A percentile compares a stretch with the other conserved stretches of the same genome.
These are phyloP conservation scores for Podospora didyma DNA, from an alignment of 495 filamentous ascomycete genomes.

Conservation along the genomic window DNA sequence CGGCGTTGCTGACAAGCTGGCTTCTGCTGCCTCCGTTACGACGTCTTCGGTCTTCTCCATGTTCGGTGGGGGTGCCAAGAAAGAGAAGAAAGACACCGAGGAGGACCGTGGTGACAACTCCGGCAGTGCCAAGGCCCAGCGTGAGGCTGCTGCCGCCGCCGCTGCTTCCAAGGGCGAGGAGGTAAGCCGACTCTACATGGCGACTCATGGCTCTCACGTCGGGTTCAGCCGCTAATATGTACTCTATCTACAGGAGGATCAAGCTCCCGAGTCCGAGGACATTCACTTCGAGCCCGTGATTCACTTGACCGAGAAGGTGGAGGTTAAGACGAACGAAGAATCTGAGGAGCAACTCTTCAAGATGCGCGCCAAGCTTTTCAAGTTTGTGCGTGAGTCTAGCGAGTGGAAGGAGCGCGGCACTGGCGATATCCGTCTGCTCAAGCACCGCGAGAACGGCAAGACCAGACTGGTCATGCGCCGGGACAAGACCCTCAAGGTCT, in stretches of 20 bases:
- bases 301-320: slow-evolving; percentile 90
- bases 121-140: slow-evolving; percentile 81
- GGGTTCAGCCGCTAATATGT: slow-evolving; percentile 8
- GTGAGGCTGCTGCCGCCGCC: slow-evolving; percentile 59
- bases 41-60: slow-evolving; percentile 76
- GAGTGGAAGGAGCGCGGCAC: slow-evolving; percentile 99
- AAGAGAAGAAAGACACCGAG: slow-evolving; percentile 71
- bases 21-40: slow-evolving; percentile 25
- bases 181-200: slow-evolving; percentile 20
- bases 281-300: slow-evolving; percentile 97
- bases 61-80: slow-evolving; percentile 94
- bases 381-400: slow-evolving; percentile 81
- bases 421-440: slow-evolving; percentile 90
- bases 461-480: slow-evolving; percentile 96
- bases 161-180: slow-evolving; percentile 37
- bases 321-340: slow-evolving; percentile 98
- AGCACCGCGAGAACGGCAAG: slow-evolving; percentile 98
- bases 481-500: slow-evolving; percentile 99
- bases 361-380: slow-evolving; percentile 99
- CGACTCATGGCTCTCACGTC: not conserved
- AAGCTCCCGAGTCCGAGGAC: slow-evolving; percentile 77
- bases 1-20: not conserved
- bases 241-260: slow-evolving; percentile 46
- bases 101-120: slow-evolving; percentile 73
- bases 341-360: slow-evolving; percentile 95